Base-by-base conservation (phyloP, 2,329 filamentous ascomycete species). In the Sclerotinia subarctica region DNA sequence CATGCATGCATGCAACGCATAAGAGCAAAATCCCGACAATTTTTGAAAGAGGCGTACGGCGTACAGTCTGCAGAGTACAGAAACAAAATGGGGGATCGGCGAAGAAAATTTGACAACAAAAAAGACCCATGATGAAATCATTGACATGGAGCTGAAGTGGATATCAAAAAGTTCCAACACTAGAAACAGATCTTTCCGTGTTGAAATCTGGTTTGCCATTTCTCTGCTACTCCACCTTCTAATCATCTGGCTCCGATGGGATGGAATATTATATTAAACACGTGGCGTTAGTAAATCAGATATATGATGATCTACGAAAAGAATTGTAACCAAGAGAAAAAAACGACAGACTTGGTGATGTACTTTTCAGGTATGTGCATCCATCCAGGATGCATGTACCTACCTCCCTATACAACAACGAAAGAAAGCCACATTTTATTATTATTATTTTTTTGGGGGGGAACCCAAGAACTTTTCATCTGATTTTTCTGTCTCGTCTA, bases 1-100 rank as follows among this genome's bases (percentile, higher is more conserved):
- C 57, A 60, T 49, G 58, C 58, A 38, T 38, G 38, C 38, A 38
- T 35, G 21, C 26, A 60, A 60, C 26, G 21, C 58, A 60, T 60
- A 24, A 60, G n/a, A 35, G 7, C 4, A 1, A 35, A 60, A 60
- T 60, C 21, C 29, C 58, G 26, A 60, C 57, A 32, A 21, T 32
- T 47, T 19, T 60, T 8, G 1, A 8, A 24, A 49, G 19, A 21
- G 52, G 26, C 29, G 52, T 29, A 35, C 35, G 6, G 35, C 5
- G 35, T 35, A 35, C 35, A 35, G 35, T 6, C 32, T 6, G 4
- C 32, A 29, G 29, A 29, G 35, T 35, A 35, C 35, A 35, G 35
- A 35, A 35, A 24, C 44, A 29, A 49, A 60, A 49, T 49, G 29
- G 44, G 44, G 26, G 58, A 62, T 62, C 58, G 44, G 44, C 58